Base-by-base conservation (phyloP, 148 eudicot species). In the Silene latifolia region DNA sequence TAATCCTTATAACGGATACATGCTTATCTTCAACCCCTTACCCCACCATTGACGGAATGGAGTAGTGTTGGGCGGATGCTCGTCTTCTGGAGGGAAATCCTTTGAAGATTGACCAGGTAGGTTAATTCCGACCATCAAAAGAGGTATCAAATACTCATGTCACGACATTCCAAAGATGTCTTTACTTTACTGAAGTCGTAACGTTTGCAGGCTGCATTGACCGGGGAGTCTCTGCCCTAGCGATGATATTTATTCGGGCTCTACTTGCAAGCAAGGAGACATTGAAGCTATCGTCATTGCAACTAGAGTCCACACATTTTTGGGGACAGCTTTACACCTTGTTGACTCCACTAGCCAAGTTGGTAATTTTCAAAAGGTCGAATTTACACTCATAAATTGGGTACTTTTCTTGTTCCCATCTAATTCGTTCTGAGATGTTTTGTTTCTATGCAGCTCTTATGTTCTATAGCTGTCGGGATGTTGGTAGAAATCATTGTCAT, bases 181-280 rank as follows among this genome's bases (percentile, higher is more conserved):
- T 76, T 69, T 15, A 32, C 53, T 21, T 9, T 73, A 17, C 78
- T 82, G 42, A 75, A 48, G 21, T 24, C 18, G 19, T 81, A 74
- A 54, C 58, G 9, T 53, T 35, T 89, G 82, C 89, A 95, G 99
- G 92, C 99, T 77, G 90, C 99, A 70, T 78, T 95, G 44, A 95
- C 99, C 0, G 99, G 99, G 17, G 99, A 95, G 83, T 95, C 97
- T 6, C 97, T 95, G 92, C 19, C 99, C 99, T 0, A 97, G 99
- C 17, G 97, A 95, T 85, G 96, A 97, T 72, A 87, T 95, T 25
- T 95, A 95, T 80, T 95, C 99, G 32, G 99, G 99, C 32, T 95
- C 99, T 51, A 95, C 99, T 60, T 95, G 99, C 83, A 95, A 92
- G 77, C 99, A 95, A 78, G 99, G 99, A 73, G 99, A 95, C 71